Percentiles rank a stretch among this genome's conserved stretches.
These are phyloP conservation scores for Pseudogymnoascus sp. DNA, from an alignment of 2,329 filamentous ascomycete genomes.

Conservation along the genomic window DNA sequence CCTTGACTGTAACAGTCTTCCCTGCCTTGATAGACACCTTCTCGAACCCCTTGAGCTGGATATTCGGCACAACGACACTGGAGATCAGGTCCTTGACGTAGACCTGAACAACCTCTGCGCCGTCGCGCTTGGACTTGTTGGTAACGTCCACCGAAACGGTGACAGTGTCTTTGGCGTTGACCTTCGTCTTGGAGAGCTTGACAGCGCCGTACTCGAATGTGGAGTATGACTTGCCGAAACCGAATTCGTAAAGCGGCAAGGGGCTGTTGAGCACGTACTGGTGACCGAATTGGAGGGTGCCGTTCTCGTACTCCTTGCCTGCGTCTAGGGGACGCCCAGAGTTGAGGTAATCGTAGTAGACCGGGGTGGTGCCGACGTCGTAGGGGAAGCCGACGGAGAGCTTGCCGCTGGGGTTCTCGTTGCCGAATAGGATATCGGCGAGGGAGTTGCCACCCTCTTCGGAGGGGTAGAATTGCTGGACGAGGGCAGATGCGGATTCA, in stretches of 20 bases:
- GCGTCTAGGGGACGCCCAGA: conserved; percentile 69
- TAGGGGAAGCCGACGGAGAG: conserved; percentile 67
- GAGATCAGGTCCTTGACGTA: conserved; percentile 45
- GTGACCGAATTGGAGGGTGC: conserved; percentile 75
- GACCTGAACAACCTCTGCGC: conserved; percentile 49
- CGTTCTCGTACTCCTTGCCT: conserved; percentile 65
- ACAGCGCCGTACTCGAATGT: conserved; percentile 48
- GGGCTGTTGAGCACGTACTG: conserved; percentile 76
- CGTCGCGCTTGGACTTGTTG: conserved; percentile 49
- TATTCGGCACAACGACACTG: conserved; percentile 58
- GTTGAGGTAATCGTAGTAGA: conserved; percentile 68
- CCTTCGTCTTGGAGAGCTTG: conserved; percentile 34
- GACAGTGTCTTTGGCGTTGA: conserved; percentile 39
- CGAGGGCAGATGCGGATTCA: conserved; percentile 53
- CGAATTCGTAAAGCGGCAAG: conserved; percentile 75
- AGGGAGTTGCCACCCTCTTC: conserved; percentile 80
- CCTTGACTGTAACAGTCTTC: conserved; percentile 44
- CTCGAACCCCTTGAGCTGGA: conserved; percentile 62
- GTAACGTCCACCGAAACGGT: conserved; percentile 47
- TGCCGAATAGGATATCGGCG: conserved; percentile 70
- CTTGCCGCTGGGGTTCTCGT: conserved; percentile 60
- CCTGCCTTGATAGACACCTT: conserved; percentile 55
- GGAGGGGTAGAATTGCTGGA: conserved; percentile 70
- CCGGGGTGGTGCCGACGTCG: conserved; percentile 58
- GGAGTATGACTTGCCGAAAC: conserved; percentile 69